Evolutionary conservation across 371 early-diverging fungal species (phyloP).

Genomic region (Mucor plumbeus): DNA sequence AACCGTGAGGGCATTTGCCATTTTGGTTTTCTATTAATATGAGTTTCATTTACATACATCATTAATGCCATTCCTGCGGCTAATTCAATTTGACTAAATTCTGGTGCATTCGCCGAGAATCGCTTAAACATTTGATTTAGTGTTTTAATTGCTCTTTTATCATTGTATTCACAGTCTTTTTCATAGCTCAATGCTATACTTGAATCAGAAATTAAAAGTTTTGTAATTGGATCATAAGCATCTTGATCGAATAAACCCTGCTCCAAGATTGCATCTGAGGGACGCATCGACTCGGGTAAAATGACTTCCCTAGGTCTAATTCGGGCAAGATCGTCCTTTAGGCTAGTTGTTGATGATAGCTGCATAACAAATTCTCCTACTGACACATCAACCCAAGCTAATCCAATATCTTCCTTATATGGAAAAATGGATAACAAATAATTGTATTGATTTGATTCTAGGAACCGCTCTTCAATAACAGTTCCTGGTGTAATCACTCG

Average conservation of each 20-base stretch:
- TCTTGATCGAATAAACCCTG: constrained; percentile 23
- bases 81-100: constrained; percentile 41
- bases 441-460: constrained; percentile 67
- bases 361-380: constrained; percentile 89
- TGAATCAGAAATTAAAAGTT: constrained; percentile 18
- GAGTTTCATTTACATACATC: constrained; percentile 62
- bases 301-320: constrained; percentile 88
- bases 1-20: constrained; percentile 57
- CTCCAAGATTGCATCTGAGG: constrained; percentile 12
- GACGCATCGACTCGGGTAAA: constrained; percentile 46
- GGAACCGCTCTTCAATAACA: constrained; percentile 73
- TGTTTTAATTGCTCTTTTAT: constrained; percentile 12
- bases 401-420: constrained; percentile 51
- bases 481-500: constrained; percentile 92
- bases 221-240: constrained; percentile 25
- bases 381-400: constrained; percentile 92
- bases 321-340: constrained; percentile 77
- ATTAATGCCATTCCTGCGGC: constrained; percentile 59
- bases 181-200: constrained; percentile 39
- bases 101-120: constrained; percentile 11
- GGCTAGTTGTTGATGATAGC: constrained; percentile 44
- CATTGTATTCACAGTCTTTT: constrained; percentile 23
- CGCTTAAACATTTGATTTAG: constrained; percentile 17
- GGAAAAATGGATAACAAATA: constrained; percentile 66
- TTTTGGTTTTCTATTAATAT: constrained; percentile 49